A percentile compares a stretch with the other conserved stretches of the same genome.
Evolutionary conservation across 2,329 filamentous ascomycete species (phyloP).

Genomic region (Fusarium pseudonygamai): DNA sequence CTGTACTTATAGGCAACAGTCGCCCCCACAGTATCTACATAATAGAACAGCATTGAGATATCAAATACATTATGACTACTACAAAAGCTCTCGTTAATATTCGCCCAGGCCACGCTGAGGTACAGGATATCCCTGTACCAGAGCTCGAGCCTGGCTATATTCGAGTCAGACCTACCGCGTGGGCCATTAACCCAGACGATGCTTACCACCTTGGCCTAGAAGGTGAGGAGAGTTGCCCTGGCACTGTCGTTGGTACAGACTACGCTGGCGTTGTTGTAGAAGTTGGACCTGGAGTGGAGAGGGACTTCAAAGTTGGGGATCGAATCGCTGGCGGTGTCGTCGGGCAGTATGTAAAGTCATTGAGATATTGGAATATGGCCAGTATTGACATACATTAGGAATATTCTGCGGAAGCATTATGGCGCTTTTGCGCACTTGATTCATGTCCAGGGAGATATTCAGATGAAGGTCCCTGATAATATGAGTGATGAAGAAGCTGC

Average conservation of each 20-base stretch:
- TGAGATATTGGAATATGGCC: neutral
- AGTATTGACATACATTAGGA: neutral
- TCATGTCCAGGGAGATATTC: slow-evolving; percentile 51
- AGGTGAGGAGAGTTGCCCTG: slow-evolving; percentile 1
- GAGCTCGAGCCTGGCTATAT: neutral
- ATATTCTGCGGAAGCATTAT: slow-evolving; percentile 7
- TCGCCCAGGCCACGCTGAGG: neutral
- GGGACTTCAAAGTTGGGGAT: slow-evolving; percentile 56
- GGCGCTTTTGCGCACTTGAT: slow-evolving; percentile 55
- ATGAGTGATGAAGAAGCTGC: slow-evolving; percentile 55
- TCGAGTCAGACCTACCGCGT: neutral
- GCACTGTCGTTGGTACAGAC: slow-evolving; percentile 52
- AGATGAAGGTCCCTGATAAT: slow-evolving; percentile 54
- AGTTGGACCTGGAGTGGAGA: slow-evolving; percentile 51
- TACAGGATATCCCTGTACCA: neutral
- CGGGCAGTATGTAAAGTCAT: neutral
- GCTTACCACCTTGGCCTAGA: neutral
- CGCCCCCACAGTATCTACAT: accelerated
- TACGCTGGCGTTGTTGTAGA: slow-evolving; percentile 58
- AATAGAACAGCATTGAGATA: accelerated
- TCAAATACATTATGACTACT: neutral
- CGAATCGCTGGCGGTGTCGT: slow-evolving; percentile 46
- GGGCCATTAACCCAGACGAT: slow-evolving; percentile 7
- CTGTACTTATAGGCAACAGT: neutral
- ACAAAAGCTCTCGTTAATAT: neutral